Conservation (phyloP, 1,284 basidiomycete genomes). For the Malassezia dermatis region DNA sequence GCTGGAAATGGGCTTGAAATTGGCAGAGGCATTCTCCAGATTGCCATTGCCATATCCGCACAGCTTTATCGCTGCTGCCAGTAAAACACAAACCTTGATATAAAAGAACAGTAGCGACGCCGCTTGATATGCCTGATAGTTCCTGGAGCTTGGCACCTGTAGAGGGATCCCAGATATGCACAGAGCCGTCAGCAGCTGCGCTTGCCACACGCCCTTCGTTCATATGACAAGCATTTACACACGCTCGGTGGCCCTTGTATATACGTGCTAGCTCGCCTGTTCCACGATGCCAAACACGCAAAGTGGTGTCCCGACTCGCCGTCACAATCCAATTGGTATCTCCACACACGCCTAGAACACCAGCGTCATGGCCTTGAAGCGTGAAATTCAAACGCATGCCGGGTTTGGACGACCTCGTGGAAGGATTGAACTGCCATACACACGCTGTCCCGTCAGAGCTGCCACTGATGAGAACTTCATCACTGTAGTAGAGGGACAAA, state of each 20-base stretch:
- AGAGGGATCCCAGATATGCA: background rate
- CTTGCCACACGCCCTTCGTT: conserved; percentile 4
- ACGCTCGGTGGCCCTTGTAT: background rate
- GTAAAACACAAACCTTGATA: background rate
- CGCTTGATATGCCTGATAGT: background rate
- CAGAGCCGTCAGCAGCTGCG: conserved; percentile 7
- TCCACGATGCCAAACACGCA: conserved; percentile 11
- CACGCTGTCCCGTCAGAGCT: conserved; percentile 15
- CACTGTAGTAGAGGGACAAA: background rate
- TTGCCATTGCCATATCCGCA: conserved; percentile 3
- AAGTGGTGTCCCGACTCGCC: conserved; percentile 10
- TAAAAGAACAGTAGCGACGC: conserved; percentile 4
- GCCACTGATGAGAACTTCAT: conserved; percentile 6
- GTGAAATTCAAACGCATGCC: background rate
- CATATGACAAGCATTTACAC: conserved; percentile 14
- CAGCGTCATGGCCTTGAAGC: conserved; percentile 6
- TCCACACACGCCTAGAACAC: conserved; percentile 3
- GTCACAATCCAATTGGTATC: conserved; percentile 8
- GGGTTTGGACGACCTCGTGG: background rate
- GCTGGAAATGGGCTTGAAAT: conserved; percentile 7
- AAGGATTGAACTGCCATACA: background rate
- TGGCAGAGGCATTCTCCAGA: background rate
- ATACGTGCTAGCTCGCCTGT: background rate
- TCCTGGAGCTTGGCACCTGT: background rate
- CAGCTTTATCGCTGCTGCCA: conserved; percentile 8